phyloP scores from a whole-genome alignment of 345 rosid species.

The Brassica rapa region DNA sequence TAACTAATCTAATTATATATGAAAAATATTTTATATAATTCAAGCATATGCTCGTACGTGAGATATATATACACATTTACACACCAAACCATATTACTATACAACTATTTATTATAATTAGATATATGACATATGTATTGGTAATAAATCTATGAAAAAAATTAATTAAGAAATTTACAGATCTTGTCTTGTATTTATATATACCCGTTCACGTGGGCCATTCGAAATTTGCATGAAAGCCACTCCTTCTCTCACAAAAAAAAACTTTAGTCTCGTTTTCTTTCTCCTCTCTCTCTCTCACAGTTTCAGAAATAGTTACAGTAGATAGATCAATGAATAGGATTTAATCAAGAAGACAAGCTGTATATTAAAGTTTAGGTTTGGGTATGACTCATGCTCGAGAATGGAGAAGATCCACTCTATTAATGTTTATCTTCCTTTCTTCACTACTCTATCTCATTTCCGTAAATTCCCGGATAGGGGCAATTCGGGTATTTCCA shows the following conservation, averaged over 20 bases:
- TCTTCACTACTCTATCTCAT: slow-evolving; percentile 29
- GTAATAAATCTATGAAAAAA: neutral
- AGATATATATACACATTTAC: neutral
- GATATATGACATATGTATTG: slow-evolving; percentile 18
- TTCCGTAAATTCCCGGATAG: slow-evolving; percentile 35
- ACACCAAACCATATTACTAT: slow-evolving; percentile 21
- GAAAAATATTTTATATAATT: no score
- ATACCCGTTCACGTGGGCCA: slow-evolving; percentile 43
- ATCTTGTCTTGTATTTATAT: slow-evolving; percentile 39
- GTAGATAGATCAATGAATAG: slow-evolving; percentile 29
- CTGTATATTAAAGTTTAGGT: slow-evolving; percentile 38
- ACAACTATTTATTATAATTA: slow-evolving; percentile 17
- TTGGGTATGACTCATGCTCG: slow-evolving; percentile 42
- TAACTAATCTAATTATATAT: no score
- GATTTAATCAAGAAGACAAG: slow-evolving; percentile 34
- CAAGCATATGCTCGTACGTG: slow-evolving; percentile 15
- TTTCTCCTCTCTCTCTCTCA: slow-evolving; percentile 7
- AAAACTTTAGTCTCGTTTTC: slow-evolving; percentile 23
- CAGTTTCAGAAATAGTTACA: slow-evolving; percentile 15
- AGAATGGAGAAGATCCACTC: slow-evolving; percentile 37
- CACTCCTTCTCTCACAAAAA: slow-evolving; percentile 30
- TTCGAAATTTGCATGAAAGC: slow-evolving; percentile 41
- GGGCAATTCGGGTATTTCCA: slow-evolving; percentile 52
- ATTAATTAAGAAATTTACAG: slow-evolving; percentile 13
- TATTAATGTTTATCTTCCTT: slow-evolving; percentile 27